Evolutionary conservation across 2,329 filamentous ascomycete genomes (phyloP).

Genomic region (Fusarium chuoi): DNA sequence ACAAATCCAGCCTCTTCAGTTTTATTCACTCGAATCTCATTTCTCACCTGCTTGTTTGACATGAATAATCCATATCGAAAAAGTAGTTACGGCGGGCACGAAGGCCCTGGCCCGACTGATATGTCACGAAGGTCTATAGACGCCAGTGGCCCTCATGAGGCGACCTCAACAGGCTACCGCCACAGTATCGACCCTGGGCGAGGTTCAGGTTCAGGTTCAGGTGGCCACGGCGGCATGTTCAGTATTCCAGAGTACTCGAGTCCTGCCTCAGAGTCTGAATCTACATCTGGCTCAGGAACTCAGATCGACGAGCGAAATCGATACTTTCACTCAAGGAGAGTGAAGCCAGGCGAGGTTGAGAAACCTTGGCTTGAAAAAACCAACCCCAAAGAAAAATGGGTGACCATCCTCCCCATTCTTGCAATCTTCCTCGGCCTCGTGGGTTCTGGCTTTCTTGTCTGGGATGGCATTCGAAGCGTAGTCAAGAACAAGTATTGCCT

Average conservation of each 20-base stretch:
- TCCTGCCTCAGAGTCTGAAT: constrained; percentile 53
- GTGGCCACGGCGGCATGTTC: constrained; percentile 32
- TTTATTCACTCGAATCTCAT: background rate
- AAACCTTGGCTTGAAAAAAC: constrained; percentile 81
- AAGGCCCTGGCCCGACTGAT: constrained; percentile 13
- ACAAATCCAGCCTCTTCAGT: constrained; percentile 5
- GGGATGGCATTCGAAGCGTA: constrained; percentile 77
- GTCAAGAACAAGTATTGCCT: constrained; percentile 79
- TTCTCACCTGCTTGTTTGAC: background rate
- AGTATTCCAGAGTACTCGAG: constrained; percentile 35
- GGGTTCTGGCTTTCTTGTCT: constrained; percentile 77
- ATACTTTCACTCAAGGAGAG: constrained; percentile 79
- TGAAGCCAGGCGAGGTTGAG: constrained; percentile 77
- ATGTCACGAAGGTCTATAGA: constrained; percentile 26
- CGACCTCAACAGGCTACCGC: constrained; percentile 18
- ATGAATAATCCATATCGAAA: constrained; percentile 29
- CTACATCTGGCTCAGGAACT: constrained; percentile 52
- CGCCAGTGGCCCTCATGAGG: constrained; percentile 8
- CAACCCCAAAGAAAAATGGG: constrained; percentile 86
- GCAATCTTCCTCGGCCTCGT: constrained; percentile 76
- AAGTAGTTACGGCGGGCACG: constrained; percentile 15
- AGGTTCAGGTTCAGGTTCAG: constrained; percentile 20
- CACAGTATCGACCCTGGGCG: constrained; percentile 24
- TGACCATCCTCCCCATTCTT: constrained; percentile 80
- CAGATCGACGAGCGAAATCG: constrained; percentile 56